Conservation (phyloP, 2,329 filamentous ascomycete species). For the Zasmidium angulare region DNA sequence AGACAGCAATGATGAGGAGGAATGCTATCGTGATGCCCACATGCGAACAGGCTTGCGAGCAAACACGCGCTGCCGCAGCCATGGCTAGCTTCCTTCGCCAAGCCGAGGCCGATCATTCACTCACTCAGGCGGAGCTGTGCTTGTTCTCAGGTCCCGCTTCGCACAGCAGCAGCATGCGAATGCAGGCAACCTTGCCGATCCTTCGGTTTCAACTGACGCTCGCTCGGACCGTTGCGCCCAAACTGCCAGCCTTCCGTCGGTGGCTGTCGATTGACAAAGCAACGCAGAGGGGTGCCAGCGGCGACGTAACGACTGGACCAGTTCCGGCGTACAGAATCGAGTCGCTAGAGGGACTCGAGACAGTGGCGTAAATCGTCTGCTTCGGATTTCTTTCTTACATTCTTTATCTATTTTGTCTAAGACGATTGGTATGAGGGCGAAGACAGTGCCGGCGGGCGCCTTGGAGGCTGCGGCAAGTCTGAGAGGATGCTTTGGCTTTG, state of each 20-base stretch:
- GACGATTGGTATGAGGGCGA: slow-evolving; percentile 1
- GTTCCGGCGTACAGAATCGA: too few relatives aligned
- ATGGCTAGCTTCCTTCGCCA: slow-evolving; percentile 4
- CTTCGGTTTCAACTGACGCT: slow-evolving; percentile 6
- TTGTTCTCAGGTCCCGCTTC: neutral
- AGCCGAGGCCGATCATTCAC: slow-evolving; percentile 15
- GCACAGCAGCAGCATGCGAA: slow-evolving; percentile 9
- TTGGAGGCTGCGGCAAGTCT: too few relatives aligned
- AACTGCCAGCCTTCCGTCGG: slow-evolving; percentile 14
- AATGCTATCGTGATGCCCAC: slow-evolving; percentile 13
- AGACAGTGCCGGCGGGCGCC: too few relatives aligned
- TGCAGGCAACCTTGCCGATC: slow-evolving; percentile 17
- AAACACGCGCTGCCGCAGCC: slow-evolving; percentile 10
- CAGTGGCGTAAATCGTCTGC: too few relatives aligned
- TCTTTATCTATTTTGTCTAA: slow-evolving; percentile 5
- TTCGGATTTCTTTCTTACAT: neutral
- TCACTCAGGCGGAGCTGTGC: slow-evolving; percentile 6
- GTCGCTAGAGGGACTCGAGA: neutral
- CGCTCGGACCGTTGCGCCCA: slow-evolving; percentile 15
- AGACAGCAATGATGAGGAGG: slow-evolving; percentile 13
- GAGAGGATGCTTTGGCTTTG: neutral
- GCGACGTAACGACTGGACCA: slow-evolving; percentile 1
- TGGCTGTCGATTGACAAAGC: slow-evolving; percentile 5
- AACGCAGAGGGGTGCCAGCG: neutral
- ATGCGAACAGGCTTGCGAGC: slow-evolving; percentile 11